Percentiles rank a stretch among this genome's conserved stretches.
Conservation (phyloP, 805 yeast species). For the Nakazawaea ernobii region DNA sequence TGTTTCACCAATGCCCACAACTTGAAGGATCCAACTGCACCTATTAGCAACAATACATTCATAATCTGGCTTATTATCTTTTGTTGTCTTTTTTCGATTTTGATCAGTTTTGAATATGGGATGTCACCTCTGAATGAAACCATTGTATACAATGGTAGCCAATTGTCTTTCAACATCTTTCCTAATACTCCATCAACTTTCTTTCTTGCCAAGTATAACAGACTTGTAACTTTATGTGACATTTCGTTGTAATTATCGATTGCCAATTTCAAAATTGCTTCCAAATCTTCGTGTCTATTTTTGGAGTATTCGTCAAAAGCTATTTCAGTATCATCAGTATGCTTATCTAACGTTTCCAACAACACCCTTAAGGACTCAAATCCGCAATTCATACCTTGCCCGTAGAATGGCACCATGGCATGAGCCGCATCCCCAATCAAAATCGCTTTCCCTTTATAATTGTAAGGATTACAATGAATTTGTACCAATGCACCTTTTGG, state of each 20-base stretch:
- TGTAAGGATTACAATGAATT: conserved; percentile 64
- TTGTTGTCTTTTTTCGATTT: conserved; percentile 48
- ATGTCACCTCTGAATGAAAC: conserved; percentile 84
- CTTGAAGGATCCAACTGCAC: not conserved
- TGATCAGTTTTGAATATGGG: conserved; percentile 64
- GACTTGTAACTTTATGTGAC: conserved; percentile 72
- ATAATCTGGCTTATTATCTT: conserved; percentile 32
- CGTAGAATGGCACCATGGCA: conserved; percentile 97
- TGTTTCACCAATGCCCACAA: not conserved
- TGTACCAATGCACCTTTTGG: conserved; percentile 81
- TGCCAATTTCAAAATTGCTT: conserved; percentile 74
- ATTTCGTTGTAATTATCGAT: conserved; percentile 79
- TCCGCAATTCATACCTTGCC: conserved; percentile 96
- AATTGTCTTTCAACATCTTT: conserved; percentile 47
- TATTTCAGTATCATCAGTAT: conserved; percentile 29
- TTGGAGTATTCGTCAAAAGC: conserved; percentile 54
- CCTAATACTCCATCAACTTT: conserved; percentile 62
- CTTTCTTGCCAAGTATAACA: conserved; percentile 58
- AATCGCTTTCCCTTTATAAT: conserved; percentile 54
- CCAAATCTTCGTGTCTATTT: conserved; percentile 57
- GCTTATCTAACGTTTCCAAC: conserved; percentile 39
- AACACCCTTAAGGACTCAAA: conserved; percentile 81
- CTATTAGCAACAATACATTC: not conserved
- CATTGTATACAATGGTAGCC: conserved; percentile 92
- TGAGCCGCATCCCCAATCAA: conserved; percentile 93